phyloP scores from a whole-genome alignment of 345 rosid genomes.

The Aquilaria sinensis region DNA sequence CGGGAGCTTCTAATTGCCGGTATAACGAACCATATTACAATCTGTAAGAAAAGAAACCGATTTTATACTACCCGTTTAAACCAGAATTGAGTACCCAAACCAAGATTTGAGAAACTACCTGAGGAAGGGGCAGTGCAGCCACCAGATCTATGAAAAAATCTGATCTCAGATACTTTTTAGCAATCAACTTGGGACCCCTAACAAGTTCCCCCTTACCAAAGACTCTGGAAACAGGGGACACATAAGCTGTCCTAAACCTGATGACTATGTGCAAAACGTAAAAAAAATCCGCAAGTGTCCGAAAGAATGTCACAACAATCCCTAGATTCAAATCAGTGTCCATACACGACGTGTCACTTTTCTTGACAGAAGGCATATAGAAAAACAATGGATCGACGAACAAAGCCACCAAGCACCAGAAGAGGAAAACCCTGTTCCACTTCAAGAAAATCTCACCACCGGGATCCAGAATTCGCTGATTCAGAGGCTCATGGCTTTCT shows the following conservation, averaged over 20 bases:
- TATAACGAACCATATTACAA: constrained; percentile 16
- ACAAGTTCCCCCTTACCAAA: constrained; percentile 28
- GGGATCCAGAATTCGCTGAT: constrained; percentile 44
- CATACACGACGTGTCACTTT: too few relatives aligned
- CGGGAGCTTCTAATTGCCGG: constrained; percentile 58
- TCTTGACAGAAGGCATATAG: too few relatives aligned
- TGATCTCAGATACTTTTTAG: constrained; percentile 56
- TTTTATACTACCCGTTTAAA: neutral
- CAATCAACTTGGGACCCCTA: constrained; percentile 23
- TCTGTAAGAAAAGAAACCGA: constrained; percentile 3
- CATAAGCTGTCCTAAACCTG: too few relatives aligned
- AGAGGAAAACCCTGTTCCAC: too few relatives aligned
- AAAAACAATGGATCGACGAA: too few relatives aligned
- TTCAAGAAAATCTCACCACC: constrained; percentile 53
- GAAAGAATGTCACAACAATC: too few relatives aligned
- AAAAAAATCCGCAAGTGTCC: too few relatives aligned
- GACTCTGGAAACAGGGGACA: too few relatives aligned
- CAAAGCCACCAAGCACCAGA: too few relatives aligned
- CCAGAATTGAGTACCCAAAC: neutral
- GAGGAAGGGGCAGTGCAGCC: too few relatives aligned
- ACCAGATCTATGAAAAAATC: constrained; percentile 63
- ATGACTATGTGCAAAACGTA: too few relatives aligned
- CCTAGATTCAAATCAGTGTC: too few relatives aligned
- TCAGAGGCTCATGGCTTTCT: constrained; percentile 42
- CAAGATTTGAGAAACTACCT: constrained; percentile 26